phyloP scores from a whole-genome alignment of 2,329 filamentous ascomycete species.

The Xylariaceae sp. region DNA sequence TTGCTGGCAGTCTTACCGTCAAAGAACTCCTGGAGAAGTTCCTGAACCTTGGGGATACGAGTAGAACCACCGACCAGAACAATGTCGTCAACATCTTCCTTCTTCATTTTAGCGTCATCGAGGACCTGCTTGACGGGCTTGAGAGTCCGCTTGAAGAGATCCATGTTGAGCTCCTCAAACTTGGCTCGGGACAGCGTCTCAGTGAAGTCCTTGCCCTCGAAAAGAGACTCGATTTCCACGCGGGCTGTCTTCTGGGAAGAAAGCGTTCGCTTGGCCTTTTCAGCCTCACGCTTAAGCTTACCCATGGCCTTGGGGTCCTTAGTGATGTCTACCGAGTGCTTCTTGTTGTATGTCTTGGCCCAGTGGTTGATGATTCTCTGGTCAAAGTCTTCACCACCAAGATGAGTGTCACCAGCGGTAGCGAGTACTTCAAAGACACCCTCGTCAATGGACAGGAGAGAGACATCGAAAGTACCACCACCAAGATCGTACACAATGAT shows the following conservation, averaged over 20 bases:
- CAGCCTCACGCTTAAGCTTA: constrained; percentile 98
- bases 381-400: constrained; percentile 98
- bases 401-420: constrained; percentile 93
- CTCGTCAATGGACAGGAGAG: constrained; percentile 83
- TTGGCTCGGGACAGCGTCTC: constrained; percentile 98
- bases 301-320: constrained; percentile 98
- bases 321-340: constrained; percentile 84
- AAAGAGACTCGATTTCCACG: constrained; percentile 96
- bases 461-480: constrained; percentile 93
- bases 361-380: constrained; percentile 96
- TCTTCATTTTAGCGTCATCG: constrained; percentile 97
- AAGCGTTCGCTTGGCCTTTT: constrained; percentile 98
- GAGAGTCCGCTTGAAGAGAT: constrained; percentile 98
- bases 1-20: constrained; percentile 94
- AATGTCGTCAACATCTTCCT: constrained; percentile 90
- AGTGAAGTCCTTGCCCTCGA: constrained; percentile 94
- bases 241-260: constrained; percentile 90
- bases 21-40: constrained; percentile 94
- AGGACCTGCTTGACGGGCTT: constrained; percentile 98
- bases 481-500: constrained; percentile 92
- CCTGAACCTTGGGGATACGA: constrained; percentile 96
- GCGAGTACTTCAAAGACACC: constrained; percentile 93
- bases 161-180: constrained; percentile 98
- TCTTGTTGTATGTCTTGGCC: constrained; percentile 98
- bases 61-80: constrained; percentile 98